Percentiles rank a stretch among this genome's conserved stretches.
phyloP scores from a whole-genome alignment of 2,329 filamentous ascomycete genomes.

The Phyllosticta paracitricarpa region DNA sequence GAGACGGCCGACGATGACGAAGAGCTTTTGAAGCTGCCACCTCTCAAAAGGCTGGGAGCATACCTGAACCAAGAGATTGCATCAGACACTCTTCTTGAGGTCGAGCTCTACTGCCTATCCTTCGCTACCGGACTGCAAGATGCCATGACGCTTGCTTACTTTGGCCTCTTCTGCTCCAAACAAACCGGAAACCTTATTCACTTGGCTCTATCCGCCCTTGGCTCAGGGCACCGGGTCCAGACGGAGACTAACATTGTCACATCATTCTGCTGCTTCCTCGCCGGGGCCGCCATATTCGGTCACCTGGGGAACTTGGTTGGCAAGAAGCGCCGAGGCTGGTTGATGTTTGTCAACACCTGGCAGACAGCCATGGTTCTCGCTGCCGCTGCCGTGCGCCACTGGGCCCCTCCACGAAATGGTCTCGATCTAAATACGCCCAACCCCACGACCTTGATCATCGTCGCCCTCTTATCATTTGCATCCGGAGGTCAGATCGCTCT shows the following conservation, averaged over 20 bases:
- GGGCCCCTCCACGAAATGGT: conserved; percentile 8
- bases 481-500: conserved; percentile 18
- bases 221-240: neutral
- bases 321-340: conserved; percentile 17
- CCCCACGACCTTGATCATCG: conserved; percentile 13
- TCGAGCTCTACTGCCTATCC: conserved; percentile 19
- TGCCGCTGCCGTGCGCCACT: conserved; percentile 17
- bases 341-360: conserved; percentile 15
- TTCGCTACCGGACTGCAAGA: conserved; percentile 19
- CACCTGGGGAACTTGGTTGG: conserved; percentile 17
- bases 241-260: conserved; percentile 16
- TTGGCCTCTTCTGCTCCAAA: conserved; percentile 20
- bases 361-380: conserved; percentile 16
- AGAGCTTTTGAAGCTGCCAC: conserved; percentile 4
- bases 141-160: conserved; percentile 20
- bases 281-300: conserved; percentile 17
- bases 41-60: neutral
- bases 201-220: conserved; percentile 9
- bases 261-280: conserved; percentile 17
- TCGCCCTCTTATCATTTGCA: conserved; percentile 15
- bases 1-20: neutral
- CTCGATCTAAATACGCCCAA: neutral
- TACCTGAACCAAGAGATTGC: conserved; percentile 17
- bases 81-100: conserved; percentile 15
- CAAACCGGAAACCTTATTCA: conserved; percentile 16